Percentiles rank a stretch among this genome's conserved stretches.
These are phyloP conservation scores for Beta corolliflora DNA, from an alignment of 179 eudicot genomes.

Conservation along the genomic window DNA sequence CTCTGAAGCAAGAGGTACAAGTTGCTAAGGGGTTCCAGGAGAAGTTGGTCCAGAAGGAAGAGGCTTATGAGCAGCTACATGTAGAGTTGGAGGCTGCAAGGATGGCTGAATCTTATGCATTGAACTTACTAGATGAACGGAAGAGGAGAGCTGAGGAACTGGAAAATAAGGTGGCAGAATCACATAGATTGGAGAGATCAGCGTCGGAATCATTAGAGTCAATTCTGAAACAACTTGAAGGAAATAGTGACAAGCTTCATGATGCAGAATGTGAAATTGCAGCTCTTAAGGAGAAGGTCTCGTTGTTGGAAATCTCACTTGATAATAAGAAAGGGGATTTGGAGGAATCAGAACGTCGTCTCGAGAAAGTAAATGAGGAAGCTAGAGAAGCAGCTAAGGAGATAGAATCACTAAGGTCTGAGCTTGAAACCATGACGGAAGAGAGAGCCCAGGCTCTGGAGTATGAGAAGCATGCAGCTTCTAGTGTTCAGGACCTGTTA, in stretches of 20 bases:
- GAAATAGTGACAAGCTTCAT: constrained; percentile 69
- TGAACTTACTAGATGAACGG: constrained; percentile 65
- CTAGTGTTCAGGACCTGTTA: constrained; percentile 63
- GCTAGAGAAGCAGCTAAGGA: constrained; percentile 52
- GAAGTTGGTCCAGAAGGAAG: constrained; percentile 63
- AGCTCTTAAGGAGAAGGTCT: constrained; percentile 74
- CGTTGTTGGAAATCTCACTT: constrained; percentile 69
- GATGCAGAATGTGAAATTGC: constrained; percentile 73
- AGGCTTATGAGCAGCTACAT: constrained; percentile 61
- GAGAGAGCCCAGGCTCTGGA: constrained; percentile 68
- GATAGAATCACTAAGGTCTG: constrained; percentile 50
- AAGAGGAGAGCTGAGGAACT: constrained; percentile 63
- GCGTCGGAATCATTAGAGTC: constrained; percentile 77
- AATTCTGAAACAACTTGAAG: constrained; percentile 77
- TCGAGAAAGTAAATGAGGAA: constrained; percentile 60
- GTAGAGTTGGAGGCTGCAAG: constrained; percentile 83
- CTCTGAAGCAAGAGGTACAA: constrained; percentile 58
- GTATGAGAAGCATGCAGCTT: constrained; percentile 80
- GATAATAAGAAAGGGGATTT: constrained; percentile 58
- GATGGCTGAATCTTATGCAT: constrained; percentile 78
- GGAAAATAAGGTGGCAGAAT: constrained; percentile 54
- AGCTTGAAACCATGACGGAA: constrained; percentile 72
- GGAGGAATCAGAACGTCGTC: constrained; percentile 52
- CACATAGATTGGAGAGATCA: constrained; percentile 73
- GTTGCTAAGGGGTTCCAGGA: constrained; percentile 47